phyloP scores from a whole-genome alignment of 2,329 filamentous ascomycete species.

The Fusarium piperis region DNA sequence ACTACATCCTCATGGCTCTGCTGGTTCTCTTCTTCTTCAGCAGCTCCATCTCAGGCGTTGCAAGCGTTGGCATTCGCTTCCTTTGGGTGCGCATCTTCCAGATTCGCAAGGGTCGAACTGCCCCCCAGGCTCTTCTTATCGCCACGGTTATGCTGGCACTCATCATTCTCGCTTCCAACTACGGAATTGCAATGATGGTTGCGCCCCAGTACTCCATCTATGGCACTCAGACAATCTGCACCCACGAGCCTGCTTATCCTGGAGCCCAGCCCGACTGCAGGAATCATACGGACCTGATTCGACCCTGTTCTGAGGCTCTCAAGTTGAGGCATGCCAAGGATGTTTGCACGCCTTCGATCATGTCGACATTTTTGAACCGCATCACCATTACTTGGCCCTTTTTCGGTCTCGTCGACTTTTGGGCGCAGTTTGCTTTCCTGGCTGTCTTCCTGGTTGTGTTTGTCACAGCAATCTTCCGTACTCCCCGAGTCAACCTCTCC shows the following conservation, averaged over 20 bases:
- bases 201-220: conserved; percentile 95
- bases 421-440: conserved; percentile 94
- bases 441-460: conserved; percentile 85
- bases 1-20: conserved; percentile 89
- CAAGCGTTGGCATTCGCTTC: conserved; percentile 91
- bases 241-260: conserved; percentile 70
- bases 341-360: conserved; percentile 90
- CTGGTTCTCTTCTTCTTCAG: conserved; percentile 89
- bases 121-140: conserved; percentile 90
- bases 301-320: conserved; percentile 82
- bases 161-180: conserved; percentile 91
- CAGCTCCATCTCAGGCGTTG: conserved; percentile 86
- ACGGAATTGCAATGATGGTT: conserved; percentile 90
- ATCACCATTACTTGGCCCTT: conserved; percentile 95
- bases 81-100: conserved; percentile 94
- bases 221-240: conserved; percentile 94
- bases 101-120: conserved; percentile 87
- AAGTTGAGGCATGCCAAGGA: conserved; percentile 75
- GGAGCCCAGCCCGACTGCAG: conserved; percentile 80
- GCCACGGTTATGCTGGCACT: conserved; percentile 91
- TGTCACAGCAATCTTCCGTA: conserved; percentile 79
- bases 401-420: conserved; percentile 92
- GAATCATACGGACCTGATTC: conserved; percentile 75
- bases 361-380: conserved; percentile 92
- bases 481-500: conserved; percentile 78